These are phyloP conservation scores for Sugiyamaella pinicola DNA, from an alignment of 1,139 yeast genomes.

Conservation along the genomic window DNA sequence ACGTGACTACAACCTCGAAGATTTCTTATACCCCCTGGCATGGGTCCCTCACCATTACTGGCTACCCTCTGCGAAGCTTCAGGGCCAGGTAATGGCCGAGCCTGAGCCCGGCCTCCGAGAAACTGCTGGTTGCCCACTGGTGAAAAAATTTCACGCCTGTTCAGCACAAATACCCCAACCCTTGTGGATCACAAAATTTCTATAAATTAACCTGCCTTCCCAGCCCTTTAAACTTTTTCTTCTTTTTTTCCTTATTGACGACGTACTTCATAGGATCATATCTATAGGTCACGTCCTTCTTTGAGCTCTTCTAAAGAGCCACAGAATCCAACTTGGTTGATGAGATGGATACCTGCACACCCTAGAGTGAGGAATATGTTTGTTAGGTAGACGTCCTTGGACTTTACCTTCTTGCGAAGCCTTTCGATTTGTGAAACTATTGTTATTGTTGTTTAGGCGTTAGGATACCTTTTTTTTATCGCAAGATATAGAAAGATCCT, in stretches of 20 bases:
- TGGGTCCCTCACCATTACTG: no score
- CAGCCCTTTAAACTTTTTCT: no score
- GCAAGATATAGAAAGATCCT: constrained; percentile 52
- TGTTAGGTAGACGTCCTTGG: constrained; percentile 30
- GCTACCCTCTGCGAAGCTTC: no score
- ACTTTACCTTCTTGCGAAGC: constrained; percentile 33
- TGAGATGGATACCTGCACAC: constrained; percentile 96
- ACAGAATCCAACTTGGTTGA: constrained; percentile 99
- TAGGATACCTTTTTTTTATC: constrained; percentile 90
- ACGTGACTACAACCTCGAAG: no score
- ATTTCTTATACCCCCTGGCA: no score
- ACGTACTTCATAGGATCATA: constrained; percentile 99
- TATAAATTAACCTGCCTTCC: no score
- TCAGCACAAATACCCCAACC: no score
- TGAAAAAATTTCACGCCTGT: no score
- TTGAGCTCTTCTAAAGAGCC: constrained; percentile 99
- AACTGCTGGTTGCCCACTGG: no score
- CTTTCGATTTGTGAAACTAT: constrained; percentile 23
- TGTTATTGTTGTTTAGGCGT: constrained; percentile 82
- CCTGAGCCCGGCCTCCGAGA: no score
- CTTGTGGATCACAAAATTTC: no score
- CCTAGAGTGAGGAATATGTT: constrained; percentile 74
- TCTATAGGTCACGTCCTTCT: constrained; percentile 94
- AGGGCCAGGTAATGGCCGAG: no score
- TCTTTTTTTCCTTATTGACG: constrained; percentile 50